Base-by-base conservation (phyloP, 2,329 filamentous ascomycete genomes). In the Rugonectria rugulosa region DNA sequence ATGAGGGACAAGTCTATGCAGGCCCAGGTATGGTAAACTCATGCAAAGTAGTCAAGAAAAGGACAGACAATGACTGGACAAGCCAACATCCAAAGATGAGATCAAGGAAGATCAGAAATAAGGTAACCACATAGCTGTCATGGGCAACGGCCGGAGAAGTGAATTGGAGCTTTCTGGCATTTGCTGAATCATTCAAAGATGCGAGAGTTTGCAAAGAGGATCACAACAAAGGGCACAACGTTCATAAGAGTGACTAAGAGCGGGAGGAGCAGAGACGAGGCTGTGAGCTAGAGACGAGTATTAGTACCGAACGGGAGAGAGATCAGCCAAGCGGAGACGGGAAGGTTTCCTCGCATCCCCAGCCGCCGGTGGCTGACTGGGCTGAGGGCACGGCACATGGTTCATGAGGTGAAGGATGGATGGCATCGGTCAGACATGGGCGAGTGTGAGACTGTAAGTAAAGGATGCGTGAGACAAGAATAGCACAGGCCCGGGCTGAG, bases 101-200 rank as follows among this genome's bases (percentile, higher is more conserved):
- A 51, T 31, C 20, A 20, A 26, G 20, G 40, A 20, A 38, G 6
- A 20, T 24, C 20, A 36, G 29, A 15, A 34, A 29, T 19, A 21
- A 19, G 34, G 40, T 26, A 38, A 14, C 19, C 23, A 17, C 29
- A 31, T 19, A 46, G 27, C 32, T 37, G 38, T 43, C 45, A 49
- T 36, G 23, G 40, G 40, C 45, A 50, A 44, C 45, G 20, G 23
- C 43, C 7, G 19, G 19, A 49, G 20, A 32, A 56, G 29, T n/a
- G 42, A 54, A 42, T 31, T 14, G 17, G 27, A 31, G 23, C 20
- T 46, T 37, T 15, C 10, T 42, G 27, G 40, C 38, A 52, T 41
- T 23, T 6, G 19, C 40, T 60, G 61, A 56, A 56, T 53, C 50
- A 48, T 43, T 52, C n/a, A 24, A 36, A 34, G 32, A 43, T 41